A percentile compares a stretch with the other conserved stretches of the same genome.
phyloP scores from a whole-genome alignment of 2,329 filamentous ascomycete species.

The Stemphylium lycopersici region DNA sequence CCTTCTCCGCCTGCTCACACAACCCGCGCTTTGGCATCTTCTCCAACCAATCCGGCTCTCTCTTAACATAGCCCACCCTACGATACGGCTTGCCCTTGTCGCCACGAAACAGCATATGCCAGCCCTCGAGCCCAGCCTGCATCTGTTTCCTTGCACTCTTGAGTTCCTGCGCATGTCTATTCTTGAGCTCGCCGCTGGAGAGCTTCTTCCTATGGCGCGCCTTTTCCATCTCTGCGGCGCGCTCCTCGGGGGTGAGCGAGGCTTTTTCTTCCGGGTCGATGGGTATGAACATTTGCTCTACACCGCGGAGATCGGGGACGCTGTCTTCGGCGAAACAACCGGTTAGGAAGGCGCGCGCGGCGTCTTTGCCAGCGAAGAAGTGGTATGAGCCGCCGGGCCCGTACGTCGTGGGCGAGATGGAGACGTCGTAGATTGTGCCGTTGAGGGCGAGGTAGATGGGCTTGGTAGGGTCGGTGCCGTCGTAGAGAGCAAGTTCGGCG shows the following conservation, averaged over 20 bases:
- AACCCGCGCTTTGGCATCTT: constrained; percentile 64
- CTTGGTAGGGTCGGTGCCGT: constrained; percentile 74
- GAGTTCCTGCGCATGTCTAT: constrained; percentile 66
- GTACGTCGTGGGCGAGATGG: constrained; percentile 60
- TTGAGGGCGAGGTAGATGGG: constrained; percentile 93
- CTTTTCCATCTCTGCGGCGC: constrained; percentile 36
- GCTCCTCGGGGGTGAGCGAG: constrained; percentile 27
- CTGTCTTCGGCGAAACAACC: constrained; percentile 89
- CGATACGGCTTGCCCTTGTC: constrained; percentile 79
- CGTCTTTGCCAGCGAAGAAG: constrained; percentile 86
- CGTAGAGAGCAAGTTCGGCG: constrained; percentile 72
- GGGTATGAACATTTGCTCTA: constrained; percentile 81
- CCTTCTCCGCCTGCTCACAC: constrained; percentile 73
- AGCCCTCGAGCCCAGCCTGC: constrained; percentile 73
- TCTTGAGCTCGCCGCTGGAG: constrained; percentile 51
- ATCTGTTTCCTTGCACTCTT: constrained; percentile 69
- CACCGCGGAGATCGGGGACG: constrained; percentile 82
- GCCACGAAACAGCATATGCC: constrained; percentile 77
- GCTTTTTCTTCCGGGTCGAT: constrained; percentile 62
- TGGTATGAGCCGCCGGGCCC: constrained; percentile 81
- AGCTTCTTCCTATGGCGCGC: constrained; percentile 29
- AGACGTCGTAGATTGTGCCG: constrained; percentile 84
- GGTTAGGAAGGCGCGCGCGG: constrained; percentile 86
- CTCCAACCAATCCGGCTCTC: constrained; percentile 66
- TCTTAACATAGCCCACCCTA: constrained; percentile 75